Conservation (phyloP, 2,329 filamentous ascomycete genomes). For the Penicillium concentricum region DNA sequence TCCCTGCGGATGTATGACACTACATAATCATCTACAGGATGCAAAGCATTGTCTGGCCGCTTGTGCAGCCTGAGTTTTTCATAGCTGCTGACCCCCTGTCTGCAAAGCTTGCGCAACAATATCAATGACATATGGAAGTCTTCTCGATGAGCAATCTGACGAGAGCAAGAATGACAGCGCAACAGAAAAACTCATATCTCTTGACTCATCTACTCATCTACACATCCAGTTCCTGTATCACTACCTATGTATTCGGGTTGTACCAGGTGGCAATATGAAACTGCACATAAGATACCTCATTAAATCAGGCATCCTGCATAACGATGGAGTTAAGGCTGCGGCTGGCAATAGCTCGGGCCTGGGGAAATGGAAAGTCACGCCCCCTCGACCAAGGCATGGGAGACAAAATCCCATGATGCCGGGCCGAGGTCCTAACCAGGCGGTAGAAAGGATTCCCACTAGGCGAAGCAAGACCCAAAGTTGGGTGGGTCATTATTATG, state of each 20-base stretch:
- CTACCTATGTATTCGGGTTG: conserved; percentile 16
- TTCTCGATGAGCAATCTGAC: conserved; percentile 5
- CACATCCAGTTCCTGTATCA: conserved; percentile 6
- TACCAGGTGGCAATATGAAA: conserved; percentile 19
- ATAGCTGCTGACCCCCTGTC: conserved; percentile 11
- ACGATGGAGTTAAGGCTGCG: neutral
- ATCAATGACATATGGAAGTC: conserved; percentile 5
- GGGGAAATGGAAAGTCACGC: neutral
- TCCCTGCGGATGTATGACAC: conserved; percentile 21
- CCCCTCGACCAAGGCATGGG: neutral
- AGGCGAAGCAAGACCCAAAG: neutral
- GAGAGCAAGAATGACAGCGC: neutral
- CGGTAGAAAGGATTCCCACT: neutral
- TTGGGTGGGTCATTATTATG: neutral
- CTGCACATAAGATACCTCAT: conserved; percentile 1
- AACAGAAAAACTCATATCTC: neutral
- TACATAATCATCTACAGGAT: conserved; percentile 18
- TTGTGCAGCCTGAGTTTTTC: conserved; percentile 10
- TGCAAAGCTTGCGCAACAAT: conserved; percentile 8
- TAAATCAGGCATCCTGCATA: neutral
- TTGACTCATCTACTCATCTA: conserved; percentile 7
- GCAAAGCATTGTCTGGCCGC: conserved; percentile 13
- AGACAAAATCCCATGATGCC: neutral
- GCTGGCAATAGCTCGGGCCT: conserved; percentile 3
- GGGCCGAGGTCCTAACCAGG: conserved; percentile 1